Evolutionary conservation across 495 filamentous ascomycete genomes (phyloP).

Genomic region (Penicillium ochrochloron): DNA sequence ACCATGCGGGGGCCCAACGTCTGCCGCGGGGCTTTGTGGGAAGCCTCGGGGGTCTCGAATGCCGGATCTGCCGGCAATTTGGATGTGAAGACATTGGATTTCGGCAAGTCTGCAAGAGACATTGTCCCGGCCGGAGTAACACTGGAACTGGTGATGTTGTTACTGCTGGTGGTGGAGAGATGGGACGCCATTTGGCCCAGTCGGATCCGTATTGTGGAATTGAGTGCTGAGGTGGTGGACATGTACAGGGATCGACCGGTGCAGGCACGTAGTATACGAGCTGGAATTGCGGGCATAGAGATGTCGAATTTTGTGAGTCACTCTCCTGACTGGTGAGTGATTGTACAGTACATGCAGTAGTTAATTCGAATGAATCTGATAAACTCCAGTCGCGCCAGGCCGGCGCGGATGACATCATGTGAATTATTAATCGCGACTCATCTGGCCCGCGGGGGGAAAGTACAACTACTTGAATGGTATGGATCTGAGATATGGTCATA

Average conservation of each 20-base stretch:
- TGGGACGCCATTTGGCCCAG: slow-evolving; percentile 58
- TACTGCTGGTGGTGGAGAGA: slow-evolving; percentile 41
- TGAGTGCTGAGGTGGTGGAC: slow-evolving; percentile 24
- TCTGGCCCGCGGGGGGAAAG: not conserved
- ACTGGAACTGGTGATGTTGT: slow-evolving; percentile 3
- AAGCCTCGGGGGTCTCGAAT: slow-evolving; percentile 79
- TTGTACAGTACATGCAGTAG: not conserved
- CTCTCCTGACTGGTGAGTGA: not conserved
- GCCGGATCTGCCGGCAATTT: slow-evolving; percentile 76
- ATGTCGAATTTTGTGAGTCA: not conserved
- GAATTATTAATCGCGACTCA: slow-evolving; percentile 26
- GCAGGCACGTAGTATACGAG: slow-evolving; percentile 12
- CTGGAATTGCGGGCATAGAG: slow-evolving; percentile 17
- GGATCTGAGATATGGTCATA: not conserved
- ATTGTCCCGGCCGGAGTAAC: slow-evolving; percentile 21
- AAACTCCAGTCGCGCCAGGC: slow-evolving; percentile 3
- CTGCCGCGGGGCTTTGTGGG: slow-evolving; percentile 77
- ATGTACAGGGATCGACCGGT: slow-evolving; percentile 29
- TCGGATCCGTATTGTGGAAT: slow-evolving; percentile 18
- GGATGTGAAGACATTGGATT: slow-evolving; percentile 83
- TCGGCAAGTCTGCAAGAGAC: slow-evolving; percentile 74
- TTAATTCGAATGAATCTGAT: slow-evolving; percentile 11
- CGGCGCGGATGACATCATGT: slow-evolving; percentile 32
- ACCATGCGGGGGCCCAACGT: slow-evolving; percentile 82
- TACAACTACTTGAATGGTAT: too few relatives aligned